Conservation (phyloP, 805 yeast species). For the Lachancea waltii region DNA sequence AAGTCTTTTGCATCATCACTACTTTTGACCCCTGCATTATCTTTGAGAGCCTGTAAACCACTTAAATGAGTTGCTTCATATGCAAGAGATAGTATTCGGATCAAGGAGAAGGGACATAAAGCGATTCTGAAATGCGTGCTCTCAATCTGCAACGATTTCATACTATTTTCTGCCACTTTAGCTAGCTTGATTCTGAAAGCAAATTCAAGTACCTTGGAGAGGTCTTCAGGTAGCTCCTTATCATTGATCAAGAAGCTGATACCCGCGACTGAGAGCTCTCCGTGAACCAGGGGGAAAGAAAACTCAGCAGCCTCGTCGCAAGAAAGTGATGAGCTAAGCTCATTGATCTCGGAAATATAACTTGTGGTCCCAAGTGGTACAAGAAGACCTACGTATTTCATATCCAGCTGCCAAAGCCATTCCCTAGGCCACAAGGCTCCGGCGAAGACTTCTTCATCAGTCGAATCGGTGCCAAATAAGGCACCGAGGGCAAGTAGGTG, state of each 20-base stretch:
- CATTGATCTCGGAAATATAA: constrained; percentile 27
- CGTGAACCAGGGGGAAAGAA: constrained; percentile 4
- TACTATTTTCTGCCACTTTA: constrained; percentile 21
- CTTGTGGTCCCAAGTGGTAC: constrained; percentile 25
- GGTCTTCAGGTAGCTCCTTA: constrained; percentile 29
- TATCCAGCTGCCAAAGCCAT: constrained; percentile 20
- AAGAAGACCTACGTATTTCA: constrained; percentile 26
- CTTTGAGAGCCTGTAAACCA: not conserved
- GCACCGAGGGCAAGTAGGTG: not conserved
- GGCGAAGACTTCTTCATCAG: not conserved
- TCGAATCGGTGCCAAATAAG: too few species aligned
- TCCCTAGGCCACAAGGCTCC: not conserved
- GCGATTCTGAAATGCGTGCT: constrained; percentile 55
- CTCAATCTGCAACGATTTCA: constrained; percentile 48
- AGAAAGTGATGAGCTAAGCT: constrained; percentile 3
- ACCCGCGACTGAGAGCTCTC: constrained; percentile 27
- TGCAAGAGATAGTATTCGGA: constrained; percentile 34
- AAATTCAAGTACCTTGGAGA: constrained; percentile 42
- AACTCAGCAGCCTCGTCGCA: not conserved
- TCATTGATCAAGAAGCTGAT: constrained; percentile 29
- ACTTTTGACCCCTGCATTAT: not conserved
- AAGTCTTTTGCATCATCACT: not conserved
- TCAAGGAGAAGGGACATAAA: constrained; percentile 45
- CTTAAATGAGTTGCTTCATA: constrained; percentile 21
- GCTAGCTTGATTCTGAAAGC: constrained; percentile 40